Conservation (phyloP, 768 basidiomycete species). For the Coprinellus micaceus region DNA sequence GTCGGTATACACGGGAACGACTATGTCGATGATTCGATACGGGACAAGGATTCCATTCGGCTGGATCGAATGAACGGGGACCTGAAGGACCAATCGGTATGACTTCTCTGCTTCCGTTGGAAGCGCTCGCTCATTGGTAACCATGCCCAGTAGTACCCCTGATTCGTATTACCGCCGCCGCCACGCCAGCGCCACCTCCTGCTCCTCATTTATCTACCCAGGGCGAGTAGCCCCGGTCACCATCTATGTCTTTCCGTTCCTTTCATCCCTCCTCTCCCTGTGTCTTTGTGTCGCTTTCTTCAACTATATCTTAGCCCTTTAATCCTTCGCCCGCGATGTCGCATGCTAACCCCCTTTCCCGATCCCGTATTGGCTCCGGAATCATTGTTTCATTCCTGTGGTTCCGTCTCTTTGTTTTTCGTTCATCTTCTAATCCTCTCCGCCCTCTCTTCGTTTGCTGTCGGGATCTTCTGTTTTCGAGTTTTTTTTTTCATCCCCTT, state of each 20-base stretch:
- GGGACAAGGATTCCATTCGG: slow-evolving; percentile 34
- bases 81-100: slow-evolving; percentile 46
- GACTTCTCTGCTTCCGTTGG: neutral
- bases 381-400: no score
- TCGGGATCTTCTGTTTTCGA: no score
- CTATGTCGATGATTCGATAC: slow-evolving; percentile 33
- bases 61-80: slow-evolving; percentile 43
- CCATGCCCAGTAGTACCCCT: neutral
- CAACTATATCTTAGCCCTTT: neutral
- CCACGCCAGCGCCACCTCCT: neutral
- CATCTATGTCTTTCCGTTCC: neutral
- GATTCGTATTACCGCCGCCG: neutral
- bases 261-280: slow-evolving; percentile 3
- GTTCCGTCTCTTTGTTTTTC: no score
- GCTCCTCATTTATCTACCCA: neutral
- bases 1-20: slow-evolving; percentile 32
- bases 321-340: no score
- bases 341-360: neutral
- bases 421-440: no score
- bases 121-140: neutral
- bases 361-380: neutral
- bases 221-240: no score
- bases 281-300: neutral
- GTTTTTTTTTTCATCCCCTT: no score
- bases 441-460: no score